phyloP scores from a whole-genome alignment of 306 rosid species.

The Chamaecrista fasciculata region DNA sequence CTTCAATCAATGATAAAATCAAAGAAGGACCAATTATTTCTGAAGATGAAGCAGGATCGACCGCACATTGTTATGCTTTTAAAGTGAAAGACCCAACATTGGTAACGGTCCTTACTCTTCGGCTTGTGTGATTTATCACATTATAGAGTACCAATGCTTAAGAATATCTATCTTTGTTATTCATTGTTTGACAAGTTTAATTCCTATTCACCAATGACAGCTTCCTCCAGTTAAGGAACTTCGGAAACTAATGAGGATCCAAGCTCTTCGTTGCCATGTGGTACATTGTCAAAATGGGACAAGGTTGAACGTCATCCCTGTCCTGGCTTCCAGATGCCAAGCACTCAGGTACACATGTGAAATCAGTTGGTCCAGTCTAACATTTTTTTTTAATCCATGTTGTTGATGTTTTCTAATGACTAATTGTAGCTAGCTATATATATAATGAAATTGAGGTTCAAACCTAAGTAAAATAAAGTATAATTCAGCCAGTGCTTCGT shows the following conservation, averaged over 20 bases:
- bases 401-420: neutral
- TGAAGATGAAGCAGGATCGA: constrained; percentile 46
- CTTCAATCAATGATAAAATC: constrained; percentile 58
- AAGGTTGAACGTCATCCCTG: constrained; percentile 87
- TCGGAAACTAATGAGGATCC: constrained; percentile 78
- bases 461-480: neutral
- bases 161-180: neutral
- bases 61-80: constrained; percentile 86
- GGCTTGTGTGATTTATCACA: neutral
- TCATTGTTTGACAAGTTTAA: neutral
- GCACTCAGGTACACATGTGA: constrained; percentile 76
- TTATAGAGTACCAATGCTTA: neutral
- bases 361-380: constrained; percentile 6
- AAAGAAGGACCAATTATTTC: constrained; percentile 20
- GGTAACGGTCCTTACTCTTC: constrained; percentile 48
- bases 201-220: constrained; percentile 38
- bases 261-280: constrained; percentile 93
- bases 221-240: constrained; percentile 86
- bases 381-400: neutral
- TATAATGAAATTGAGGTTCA: neutral
- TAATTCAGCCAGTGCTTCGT: neutral
- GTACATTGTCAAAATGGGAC: constrained; percentile 89
- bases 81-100: constrained; percentile 60
- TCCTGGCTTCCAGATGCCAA: constrained; percentile 91
- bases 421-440: neutral